Base-by-base conservation (phyloP, 2,329 filamentous ascomycete genomes). In the Aureobasidium sp. region DNA sequence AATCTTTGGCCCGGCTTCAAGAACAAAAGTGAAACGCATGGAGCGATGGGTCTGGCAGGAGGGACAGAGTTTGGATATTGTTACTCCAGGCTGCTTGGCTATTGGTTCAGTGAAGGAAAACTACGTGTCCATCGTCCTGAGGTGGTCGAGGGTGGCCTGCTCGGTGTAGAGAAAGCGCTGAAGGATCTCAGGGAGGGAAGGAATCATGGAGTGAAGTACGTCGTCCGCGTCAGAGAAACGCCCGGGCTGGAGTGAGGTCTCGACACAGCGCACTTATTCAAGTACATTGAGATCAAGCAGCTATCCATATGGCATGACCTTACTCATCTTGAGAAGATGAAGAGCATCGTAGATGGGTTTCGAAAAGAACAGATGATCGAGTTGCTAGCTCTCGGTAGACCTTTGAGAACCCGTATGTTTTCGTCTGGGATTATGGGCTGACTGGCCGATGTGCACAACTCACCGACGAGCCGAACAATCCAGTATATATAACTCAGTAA, bases 201-300 rank as follows among this genome's bases (percentile, higher is more conserved):
- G 71, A 84, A 82, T 27, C 85, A 81, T 67, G 85, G 79, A 1
- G 76, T 83, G 0, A 89, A 89, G 73, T 88, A 86, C 74, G 81
- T 88, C 6, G 0, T 83, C 84, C 67, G 75, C 74, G 64, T 85
- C 70, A 76, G 66, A 9, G 80, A 84, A 41, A 82, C 81, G 29
- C 66, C 67, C 39, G 68, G 67, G 11, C 41, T 54, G 50, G 27
- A n/a, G 27, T 48, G 45, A 48, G 45, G 27, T 5, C 21, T 44
- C 9, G 21, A 25, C 8, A 29, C 27, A 14, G 9, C 16, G n/a
- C 45, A n/a, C n/a, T 8, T 29, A 13, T 7, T 14, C 25, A 11
- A 21, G 21, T 21, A 14, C 34, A 5, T 37, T 14, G 1, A 0
- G 11, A 4, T 37, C 10, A 4, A 37, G 34, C 1, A 48, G 6